A percentile compares a stretch with the other conserved stretches of the same genome.
Conservation (phyloP, 495 filamentous ascomycete species). For the Cercophora samala region DNA sequence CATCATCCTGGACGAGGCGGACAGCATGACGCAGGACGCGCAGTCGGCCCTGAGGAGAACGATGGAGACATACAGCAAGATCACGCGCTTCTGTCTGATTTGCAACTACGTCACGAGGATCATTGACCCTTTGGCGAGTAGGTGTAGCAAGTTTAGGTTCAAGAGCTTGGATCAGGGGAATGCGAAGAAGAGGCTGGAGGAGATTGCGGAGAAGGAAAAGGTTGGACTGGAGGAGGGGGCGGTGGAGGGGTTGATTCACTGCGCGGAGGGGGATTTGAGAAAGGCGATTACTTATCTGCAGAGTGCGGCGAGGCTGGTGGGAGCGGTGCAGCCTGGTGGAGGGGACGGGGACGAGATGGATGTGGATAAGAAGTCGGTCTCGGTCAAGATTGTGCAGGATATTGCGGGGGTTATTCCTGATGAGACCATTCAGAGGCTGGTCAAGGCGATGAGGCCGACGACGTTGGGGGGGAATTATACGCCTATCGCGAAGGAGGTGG, state of each 20-base stretch:
- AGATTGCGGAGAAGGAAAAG: conserved; percentile 75
- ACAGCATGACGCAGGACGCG: conserved; percentile 98
- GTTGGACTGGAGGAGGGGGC: conserved; percentile 74
- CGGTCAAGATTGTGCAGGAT: conserved; percentile 79
- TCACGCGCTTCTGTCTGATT: conserved; percentile 94
- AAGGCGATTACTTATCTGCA: conserved; percentile 96
- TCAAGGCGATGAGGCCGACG: conserved; percentile 74
- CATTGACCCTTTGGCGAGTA: conserved; percentile 89
- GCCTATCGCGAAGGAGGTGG: conserved; percentile 70
- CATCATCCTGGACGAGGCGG: conserved; percentile 94
- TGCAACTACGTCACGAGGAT: conserved; percentile 99
- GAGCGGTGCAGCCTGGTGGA: conserved; percentile 44
- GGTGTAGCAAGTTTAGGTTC: conserved; percentile 97
- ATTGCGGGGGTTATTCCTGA: conserved; percentile 93
- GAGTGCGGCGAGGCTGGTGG: conserved; percentile 77
- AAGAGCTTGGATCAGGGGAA: conserved; percentile 87
- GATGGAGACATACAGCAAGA: conserved; percentile 96
- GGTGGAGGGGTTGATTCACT: conserved; percentile 75
- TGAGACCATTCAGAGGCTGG: conserved; percentile 62
- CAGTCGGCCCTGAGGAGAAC: conserved; percentile 88
- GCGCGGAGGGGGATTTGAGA: conserved; percentile 88
- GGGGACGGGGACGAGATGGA: conserved; percentile 48
- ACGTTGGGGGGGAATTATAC: conserved; percentile 63
- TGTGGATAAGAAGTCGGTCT: conserved; percentile 60
- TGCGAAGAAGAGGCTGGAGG: conserved; percentile 67